Conservation (phyloP, 2,329 filamentous ascomycete genomes). For the Pseudopyrenochaeta lycopersici region DNA sequence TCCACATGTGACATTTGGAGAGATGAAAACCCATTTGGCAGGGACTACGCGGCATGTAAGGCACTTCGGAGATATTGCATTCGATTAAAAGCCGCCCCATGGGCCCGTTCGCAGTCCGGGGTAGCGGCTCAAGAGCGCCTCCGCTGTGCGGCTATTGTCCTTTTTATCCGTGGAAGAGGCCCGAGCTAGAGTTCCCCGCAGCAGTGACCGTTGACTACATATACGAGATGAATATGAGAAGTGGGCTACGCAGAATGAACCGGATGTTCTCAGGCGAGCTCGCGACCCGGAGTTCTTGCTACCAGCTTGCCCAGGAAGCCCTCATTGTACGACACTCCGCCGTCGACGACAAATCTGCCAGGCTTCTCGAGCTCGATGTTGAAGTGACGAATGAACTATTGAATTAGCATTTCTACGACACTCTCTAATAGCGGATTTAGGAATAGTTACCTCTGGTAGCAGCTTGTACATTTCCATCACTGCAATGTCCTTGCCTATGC, state of each 20-base stretch:
- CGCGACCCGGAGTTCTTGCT: not conserved
- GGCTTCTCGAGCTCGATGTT: conserved; percentile 34
- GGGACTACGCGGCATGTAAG: not conserved
- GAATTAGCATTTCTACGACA: not conserved
- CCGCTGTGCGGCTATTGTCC: conserved; percentile 10
- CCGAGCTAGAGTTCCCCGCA: not conserved
- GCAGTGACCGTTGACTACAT: no score
- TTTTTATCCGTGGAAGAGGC: conserved; percentile 8
- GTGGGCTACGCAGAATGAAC: no score
- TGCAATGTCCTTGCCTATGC: conserved; percentile 43
- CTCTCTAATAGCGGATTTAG: not conserved
- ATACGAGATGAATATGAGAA: no score
- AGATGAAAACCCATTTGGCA: not conserved
- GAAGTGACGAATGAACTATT: conserved; percentile 38
- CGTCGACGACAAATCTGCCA: conserved; percentile 38
- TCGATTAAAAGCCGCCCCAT: conserved; percentile 9
- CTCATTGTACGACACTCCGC: conserved; percentile 42
- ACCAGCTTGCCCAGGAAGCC: conserved; percentile 27
- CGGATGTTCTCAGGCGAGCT: no score
- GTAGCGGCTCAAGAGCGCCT: conserved; percentile 7
- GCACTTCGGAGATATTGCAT: conserved; percentile 21
- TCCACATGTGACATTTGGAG: not conserved
- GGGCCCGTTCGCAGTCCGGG: not conserved
- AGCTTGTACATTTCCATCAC: conserved; percentile 43
- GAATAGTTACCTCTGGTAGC: conserved; percentile 42